phyloP scores from a whole-genome alignment of 164 flowering plant genomes.

The Aristolochia californica region DNA sequence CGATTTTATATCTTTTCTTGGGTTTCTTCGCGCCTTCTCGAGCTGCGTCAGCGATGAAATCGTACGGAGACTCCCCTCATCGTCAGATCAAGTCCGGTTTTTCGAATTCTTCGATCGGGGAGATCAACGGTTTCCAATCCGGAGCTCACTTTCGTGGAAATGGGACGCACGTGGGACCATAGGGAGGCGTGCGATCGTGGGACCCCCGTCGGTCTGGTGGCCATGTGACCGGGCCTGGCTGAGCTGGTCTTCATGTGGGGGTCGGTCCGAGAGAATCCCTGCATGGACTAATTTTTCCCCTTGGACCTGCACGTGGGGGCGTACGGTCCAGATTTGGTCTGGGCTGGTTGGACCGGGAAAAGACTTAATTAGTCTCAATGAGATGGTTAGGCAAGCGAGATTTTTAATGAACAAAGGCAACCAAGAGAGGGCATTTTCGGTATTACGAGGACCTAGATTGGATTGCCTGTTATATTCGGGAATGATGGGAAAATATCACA shows the following conservation, averaged over 20 bases:
- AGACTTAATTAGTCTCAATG: background rate
- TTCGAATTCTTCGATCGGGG: too few relatives aligned
- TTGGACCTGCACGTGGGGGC: background rate
- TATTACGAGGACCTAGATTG: too few relatives aligned
- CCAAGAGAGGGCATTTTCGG: background rate
- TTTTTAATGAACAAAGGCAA: background rate
- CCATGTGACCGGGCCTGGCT: background rate
- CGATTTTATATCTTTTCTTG: background rate
- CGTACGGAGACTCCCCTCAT: background rate
- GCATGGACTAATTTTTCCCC: background rate
- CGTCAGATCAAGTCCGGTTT: background rate
- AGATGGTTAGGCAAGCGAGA: too few relatives aligned
- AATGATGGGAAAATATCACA: background rate
- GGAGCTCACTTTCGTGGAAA: background rate
- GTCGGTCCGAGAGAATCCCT: background rate
- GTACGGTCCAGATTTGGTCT: slow-evolving; percentile 1
- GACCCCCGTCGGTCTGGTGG: background rate
- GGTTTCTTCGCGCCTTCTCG: background rate
- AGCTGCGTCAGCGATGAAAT: background rate
- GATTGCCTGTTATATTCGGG: background rate
- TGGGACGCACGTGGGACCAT: background rate
- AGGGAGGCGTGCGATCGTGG: background rate
- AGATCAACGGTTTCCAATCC: too few relatives aligned
- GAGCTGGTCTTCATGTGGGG: slow-evolving; percentile 6
- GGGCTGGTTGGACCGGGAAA: background rate